phyloP scores from a whole-genome alignment of 441 rosid species.

The Breynia disticha region DNA sequence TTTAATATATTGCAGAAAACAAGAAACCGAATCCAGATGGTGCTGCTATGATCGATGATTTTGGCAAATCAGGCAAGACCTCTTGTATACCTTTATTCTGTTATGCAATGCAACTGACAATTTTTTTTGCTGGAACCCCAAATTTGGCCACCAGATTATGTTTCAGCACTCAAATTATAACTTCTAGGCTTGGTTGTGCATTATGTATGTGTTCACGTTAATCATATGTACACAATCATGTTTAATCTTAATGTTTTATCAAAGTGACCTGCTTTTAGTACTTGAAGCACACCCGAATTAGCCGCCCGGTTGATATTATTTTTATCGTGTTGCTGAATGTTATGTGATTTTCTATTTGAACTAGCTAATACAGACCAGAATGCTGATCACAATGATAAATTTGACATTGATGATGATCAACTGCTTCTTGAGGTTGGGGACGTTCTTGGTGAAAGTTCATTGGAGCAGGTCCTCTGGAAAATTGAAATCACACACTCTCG shows the following conservation, averaged over 20 bases:
- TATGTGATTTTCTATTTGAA: constrained; percentile 5
- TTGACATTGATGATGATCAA: constrained; percentile 28
- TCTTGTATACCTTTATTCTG: background rate
- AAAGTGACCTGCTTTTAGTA: too few species aligned
- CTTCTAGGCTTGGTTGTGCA: too few species aligned
- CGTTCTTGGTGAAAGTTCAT: constrained; percentile 37
- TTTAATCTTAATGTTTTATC: too few species aligned
- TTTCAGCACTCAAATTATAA: too few species aligned
- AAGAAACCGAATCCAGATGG: constrained; percentile 56
- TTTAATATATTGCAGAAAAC: constrained; percentile 40
- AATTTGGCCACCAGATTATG: too few species aligned
- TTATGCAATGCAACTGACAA: background rate
- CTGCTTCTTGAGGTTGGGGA: constrained; percentile 33
- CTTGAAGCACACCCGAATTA: too few species aligned
- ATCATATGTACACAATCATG: too few species aligned
- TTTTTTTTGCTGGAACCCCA: too few species aligned
- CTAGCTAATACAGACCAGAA: constrained; percentile 35
- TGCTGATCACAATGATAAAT: constrained; percentile 27
- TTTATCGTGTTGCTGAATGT: constrained; percentile 3
- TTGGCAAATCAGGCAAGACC: constrained; percentile 34
- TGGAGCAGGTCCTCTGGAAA: constrained; percentile 59
- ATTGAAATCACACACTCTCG: constrained; percentile 54
- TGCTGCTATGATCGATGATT: constrained; percentile 43
- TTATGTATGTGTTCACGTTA: too few species aligned
- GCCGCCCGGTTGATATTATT: background rate